These are phyloP conservation scores for Marchantia polymorpha DNA, from an alignment of 225 moss, liverwort and hornwort species.

Conservation along the genomic window DNA sequence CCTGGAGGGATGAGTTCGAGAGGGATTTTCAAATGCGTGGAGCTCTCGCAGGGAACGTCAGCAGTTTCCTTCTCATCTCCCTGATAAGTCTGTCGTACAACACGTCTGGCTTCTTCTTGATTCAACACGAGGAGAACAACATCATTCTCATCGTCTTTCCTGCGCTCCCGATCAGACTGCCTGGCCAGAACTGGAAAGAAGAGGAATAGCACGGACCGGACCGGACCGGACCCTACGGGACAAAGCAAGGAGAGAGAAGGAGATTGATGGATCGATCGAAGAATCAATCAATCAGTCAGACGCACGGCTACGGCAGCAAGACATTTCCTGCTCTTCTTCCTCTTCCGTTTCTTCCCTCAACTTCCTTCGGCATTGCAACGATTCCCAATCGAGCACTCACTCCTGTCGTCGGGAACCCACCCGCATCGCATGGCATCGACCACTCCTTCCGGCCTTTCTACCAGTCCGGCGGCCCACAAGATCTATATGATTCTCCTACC, in stretches of 20 bases:
- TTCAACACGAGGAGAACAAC: not conserved
- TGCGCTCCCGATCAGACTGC: not conserved
- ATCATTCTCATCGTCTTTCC: not conserved
- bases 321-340: conserved; percentile 2
- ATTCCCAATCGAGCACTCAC: not conserved
- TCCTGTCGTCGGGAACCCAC: not conserved
- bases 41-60: not conserved
- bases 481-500: not conserved
- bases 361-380: not conserved
- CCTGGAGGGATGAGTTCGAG: not conserved
- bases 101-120: not conserved
- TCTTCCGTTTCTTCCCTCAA: not conserved
- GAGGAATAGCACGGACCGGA: not conserved
- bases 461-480: not conserved
- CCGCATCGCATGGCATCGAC: not conserved
- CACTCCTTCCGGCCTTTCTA: not conserved
- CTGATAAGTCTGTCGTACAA: not conserved
- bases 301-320: not conserved
- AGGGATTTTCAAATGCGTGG: not conserved
- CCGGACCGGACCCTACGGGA: not conserved
- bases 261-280: not conserved
- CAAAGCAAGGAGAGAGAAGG: not conserved
- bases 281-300: not conserved
- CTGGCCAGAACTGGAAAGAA: not conserved
- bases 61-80: not conserved